These are phyloP conservation scores for Mycena latifolia DNA, from an alignment of 768 basidiomycete species.

Conservation along the genomic window DNA sequence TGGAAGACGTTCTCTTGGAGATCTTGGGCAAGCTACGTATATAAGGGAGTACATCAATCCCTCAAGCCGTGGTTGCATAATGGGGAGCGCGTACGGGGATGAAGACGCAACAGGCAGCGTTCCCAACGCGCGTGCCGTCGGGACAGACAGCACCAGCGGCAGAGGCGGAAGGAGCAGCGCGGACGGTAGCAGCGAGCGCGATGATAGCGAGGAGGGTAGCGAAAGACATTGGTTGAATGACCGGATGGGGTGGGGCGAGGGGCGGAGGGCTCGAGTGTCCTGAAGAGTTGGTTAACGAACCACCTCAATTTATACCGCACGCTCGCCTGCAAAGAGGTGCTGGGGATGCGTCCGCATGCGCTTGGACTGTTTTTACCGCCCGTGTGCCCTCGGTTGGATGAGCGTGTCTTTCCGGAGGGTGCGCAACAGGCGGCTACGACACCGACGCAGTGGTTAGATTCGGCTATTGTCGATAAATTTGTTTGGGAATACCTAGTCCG, in stretches of 20 bases:
- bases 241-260: background rate
- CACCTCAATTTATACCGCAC: background rate
- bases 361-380: background rate
- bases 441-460: too few relatives aligned
- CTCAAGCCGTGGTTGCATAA: background rate
- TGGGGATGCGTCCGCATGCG: background rate
- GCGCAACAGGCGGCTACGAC: too few relatives aligned
- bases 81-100: background rate
- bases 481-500: too few relatives aligned
- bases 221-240: slow-evolving; percentile 1
- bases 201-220: background rate
- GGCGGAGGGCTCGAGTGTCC: background rate
- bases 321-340: background rate
- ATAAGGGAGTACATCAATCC: background rate
- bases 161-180: background rate
- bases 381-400: background rate
- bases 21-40: slow-evolving; percentile 2
- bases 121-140: slow-evolving; percentile 13
- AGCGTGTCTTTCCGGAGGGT: slow-evolving; percentile 1
- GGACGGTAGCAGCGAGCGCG: background rate
- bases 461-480: too few relatives aligned
- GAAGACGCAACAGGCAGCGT: slow-evolving; percentile 14
- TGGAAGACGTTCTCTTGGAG: slow-evolving; percentile 15
- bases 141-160: background rate
- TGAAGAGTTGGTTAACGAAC: background rate